Base-by-base conservation (phyloP, 805 yeast species). In the Wickerhamomyces chaumierensis region DNA sequence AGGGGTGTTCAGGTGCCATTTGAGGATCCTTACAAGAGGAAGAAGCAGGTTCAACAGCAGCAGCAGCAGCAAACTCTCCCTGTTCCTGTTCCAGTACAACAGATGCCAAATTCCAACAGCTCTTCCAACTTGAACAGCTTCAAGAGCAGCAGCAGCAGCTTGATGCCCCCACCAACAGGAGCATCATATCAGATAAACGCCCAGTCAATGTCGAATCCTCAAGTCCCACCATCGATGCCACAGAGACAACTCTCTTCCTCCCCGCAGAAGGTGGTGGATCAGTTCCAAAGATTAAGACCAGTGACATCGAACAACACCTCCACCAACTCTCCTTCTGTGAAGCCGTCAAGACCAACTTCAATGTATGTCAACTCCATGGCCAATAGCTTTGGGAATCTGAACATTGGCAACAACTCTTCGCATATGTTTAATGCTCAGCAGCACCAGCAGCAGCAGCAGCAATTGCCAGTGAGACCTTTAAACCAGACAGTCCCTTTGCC, bases 1-100 rank as follows among this genome's bases (percentile, higher is more conserved):
- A 70, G 75, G 55, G 71, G 72, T 17, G 52, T 63, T 12, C 67
- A 67, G 25, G 71, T 57, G 15, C 66, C 71, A 20, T 55, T 66
- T 13, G 49, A 51, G 14, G 61, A 66, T 40, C 64, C 58, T 42
- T 62, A 66, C 39, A 46, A 61, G 37, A 35, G 45, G 34, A 57
- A 58, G 42, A 50, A 55, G 11, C 44, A 42, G n/a, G 14, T 11
- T 4, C 29, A 25, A 13, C 29, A 19, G 29, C 31, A 45, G 25
- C 41, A 36, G 18, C 38, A 40, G 33, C n/a, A 38, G 6, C 13
- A 42, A 18, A 20, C 36, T n/a, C n/a, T n/a, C n/a, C n/a, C n/a
- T n/a, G n/a, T n/a, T n/a, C 21, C 31, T 15, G 19, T 40, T 23
- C 29, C 38, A 21, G 14, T 32, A 9, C 29, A 40, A 27, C 18